A percentile compares a stretch with the other conserved stretches of the same genome.
These are phyloP conservation scores for Haberlea rhodopensis DNA, from an alignment of 257 asterid species.

Conservation along the genomic window DNA sequence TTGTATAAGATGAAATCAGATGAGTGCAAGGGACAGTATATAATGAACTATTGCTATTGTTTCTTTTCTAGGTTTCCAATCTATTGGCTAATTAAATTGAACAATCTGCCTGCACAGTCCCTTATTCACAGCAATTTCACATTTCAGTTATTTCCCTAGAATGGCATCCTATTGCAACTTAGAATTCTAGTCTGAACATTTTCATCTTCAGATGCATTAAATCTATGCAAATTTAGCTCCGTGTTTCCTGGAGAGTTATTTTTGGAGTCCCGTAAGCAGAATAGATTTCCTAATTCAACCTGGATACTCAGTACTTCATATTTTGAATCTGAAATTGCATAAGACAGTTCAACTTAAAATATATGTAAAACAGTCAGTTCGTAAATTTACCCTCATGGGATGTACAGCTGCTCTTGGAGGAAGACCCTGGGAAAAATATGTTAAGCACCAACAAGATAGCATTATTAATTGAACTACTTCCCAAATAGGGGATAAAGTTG, in stretches of 20 bases:
- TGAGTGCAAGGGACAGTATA: too few species aligned
- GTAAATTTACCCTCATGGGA: conserved; percentile 90
- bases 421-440: conserved; percentile 61
- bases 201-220: not conserved
- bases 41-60: too few species aligned
- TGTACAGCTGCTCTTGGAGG: conserved; percentile 99
- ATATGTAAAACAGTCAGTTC: conserved; percentile 10
- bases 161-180: not conserved
- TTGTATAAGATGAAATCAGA: conserved; percentile 13
- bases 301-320: conserved; percentile 14
- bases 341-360: conserved; percentile 2
- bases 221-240: not conserved
- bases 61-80: not conserved
- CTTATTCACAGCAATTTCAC: conserved; percentile 10
- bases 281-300: not conserved
- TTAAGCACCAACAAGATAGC: conserved; percentile 28
- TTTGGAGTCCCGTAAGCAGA: not conserved
- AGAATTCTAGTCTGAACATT: not conserved
- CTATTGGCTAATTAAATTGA: not conserved
- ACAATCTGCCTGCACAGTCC: not conserved
- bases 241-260: conserved; percentile 15
- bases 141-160: conserved; percentile 1
- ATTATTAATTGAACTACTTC: conserved; percentile 17
- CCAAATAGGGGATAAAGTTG: conserved; percentile 14
- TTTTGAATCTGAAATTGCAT: conserved; percentile 23